These are phyloP conservation scores for Heliamphora pulchella DNA, from an alignment of 179 eudicot species.

Conservation along the genomic window DNA sequence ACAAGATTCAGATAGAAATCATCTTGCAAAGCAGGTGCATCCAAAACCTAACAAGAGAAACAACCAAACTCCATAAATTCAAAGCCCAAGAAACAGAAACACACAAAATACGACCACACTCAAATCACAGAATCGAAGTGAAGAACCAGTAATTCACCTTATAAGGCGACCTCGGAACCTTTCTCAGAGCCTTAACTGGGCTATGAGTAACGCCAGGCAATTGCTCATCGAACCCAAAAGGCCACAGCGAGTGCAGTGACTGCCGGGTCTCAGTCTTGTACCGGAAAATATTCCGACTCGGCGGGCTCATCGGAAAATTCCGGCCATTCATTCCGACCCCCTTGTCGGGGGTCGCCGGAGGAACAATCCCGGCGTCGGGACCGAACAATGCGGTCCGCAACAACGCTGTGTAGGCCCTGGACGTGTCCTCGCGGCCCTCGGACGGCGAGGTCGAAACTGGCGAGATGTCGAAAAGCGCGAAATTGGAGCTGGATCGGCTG, in stretches of 20 bases:
- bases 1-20: slow-evolving; percentile 93
- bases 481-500: slow-evolving; percentile 65
- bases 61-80: slow-evolving; percentile 11
- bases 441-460: slow-evolving; percentile 23
- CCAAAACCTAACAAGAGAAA: slow-evolving; percentile 57
- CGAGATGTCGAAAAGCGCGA: slow-evolving; percentile 48
- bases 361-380: slow-evolving; percentile 39
- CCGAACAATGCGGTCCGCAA: slow-evolving; percentile 66
- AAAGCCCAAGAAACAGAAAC: slow-evolving; percentile 2
- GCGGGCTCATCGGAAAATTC: slow-evolving; percentile 15
- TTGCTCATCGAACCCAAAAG: slow-evolving; percentile 61
- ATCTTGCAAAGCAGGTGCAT: slow-evolving; percentile 97
- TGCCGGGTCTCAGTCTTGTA: slow-evolving; percentile 60
- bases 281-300: slow-evolving; percentile 56
- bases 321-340: slow-evolving; percentile 13
- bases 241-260: slow-evolving; percentile 47
- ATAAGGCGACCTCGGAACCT: slow-evolving; percentile 68
- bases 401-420: slow-evolving; percentile 41
- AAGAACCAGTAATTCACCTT: slow-evolving; percentile 32
- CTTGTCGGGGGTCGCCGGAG: slow-evolving; percentile 52
- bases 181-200: slow-evolving; percentile 66
- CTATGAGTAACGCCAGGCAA: slow-evolving; percentile 52
- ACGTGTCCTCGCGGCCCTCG: slow-evolving; percentile 37
- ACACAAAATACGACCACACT: slow-evolving; percentile 7
- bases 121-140: neutral